Percentiles rank a stretch among this genome's conserved stretches.
Evolutionary conservation across 2,329 filamentous ascomycete species (phyloP).

Genomic region (Blastomyces gilchristii): DNA sequence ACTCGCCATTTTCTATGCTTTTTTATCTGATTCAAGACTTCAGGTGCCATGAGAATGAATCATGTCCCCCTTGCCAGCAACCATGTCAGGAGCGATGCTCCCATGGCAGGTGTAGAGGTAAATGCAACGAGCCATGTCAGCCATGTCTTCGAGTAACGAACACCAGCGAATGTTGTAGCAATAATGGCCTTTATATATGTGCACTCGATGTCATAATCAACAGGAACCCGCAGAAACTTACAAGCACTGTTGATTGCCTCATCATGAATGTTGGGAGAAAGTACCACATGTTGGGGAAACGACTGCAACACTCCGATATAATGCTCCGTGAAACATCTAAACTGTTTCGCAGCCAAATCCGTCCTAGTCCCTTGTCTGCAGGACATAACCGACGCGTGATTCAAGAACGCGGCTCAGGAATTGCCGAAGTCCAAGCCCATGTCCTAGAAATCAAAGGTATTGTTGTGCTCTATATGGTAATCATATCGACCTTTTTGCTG

Average conservation of each 20-base stretch:
- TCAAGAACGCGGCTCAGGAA: conserved; percentile 15
- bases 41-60: conserved; percentile 13
- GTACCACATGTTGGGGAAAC: conserved; percentile 14
- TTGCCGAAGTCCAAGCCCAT: conserved; percentile 16
- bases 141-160: conserved; percentile 14
- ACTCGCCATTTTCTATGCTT: background rate
- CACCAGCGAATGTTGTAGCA: conserved; percentile 11
- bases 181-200: background rate
- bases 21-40: background rate
- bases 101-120: conserved; percentile 17
- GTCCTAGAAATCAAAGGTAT: conserved; percentile 16
- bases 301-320: conserved; percentile 13
- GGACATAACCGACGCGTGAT: conserved; percentile 17
- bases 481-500: background rate
- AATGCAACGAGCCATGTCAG: conserved; percentile 16
- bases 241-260: conserved; percentile 16
- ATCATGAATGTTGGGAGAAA: conserved; percentile 17
- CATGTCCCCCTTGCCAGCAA: conserved; percentile 18
- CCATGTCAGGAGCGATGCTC: conserved; percentile 15
- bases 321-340: conserved; percentile 15
- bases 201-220: background rate
- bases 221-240: conserved; percentile 9
- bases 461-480: background rate
- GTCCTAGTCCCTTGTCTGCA: conserved; percentile 20
- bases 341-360: conserved; percentile 15